Percentiles rank a stretch among this genome's conserved stretches.
phyloP scores from a whole-genome alignment of 2,329 filamentous ascomycete species.

The Colletotrichum sp. region DNA sequence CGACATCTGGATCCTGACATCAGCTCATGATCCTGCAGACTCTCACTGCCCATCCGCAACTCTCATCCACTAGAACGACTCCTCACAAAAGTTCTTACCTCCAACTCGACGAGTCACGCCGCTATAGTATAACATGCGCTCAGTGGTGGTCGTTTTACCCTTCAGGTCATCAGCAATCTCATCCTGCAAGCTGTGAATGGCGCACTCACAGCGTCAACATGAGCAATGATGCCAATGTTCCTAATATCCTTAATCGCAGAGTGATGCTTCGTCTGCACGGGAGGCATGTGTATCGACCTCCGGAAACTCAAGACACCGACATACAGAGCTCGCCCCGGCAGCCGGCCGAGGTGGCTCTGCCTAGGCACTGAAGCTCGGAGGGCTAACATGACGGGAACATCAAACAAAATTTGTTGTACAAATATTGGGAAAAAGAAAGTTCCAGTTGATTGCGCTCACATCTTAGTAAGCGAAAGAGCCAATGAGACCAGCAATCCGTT shows the following conservation, averaged over 20 bases:
- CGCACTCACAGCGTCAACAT: conserved; percentile 83
- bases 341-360: not conserved
- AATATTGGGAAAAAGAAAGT: not conserved
- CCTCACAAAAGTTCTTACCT: conserved; percentile 42
- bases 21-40: not conserved
- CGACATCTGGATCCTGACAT: conserved; percentile 68
- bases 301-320: not conserved
- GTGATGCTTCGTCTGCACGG: conserved; percentile 31
- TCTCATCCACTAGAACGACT: not conserved
- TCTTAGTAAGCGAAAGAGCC: not conserved
- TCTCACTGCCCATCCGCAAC: not conserved
- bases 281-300: conserved; percentile 10
- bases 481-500: not conserved
- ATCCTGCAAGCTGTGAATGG: not conserved
- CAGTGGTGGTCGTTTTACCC: conserved; percentile 97
- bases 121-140: conserved; percentile 98
- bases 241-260: conserved; percentile 68
- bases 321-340: not conserved
- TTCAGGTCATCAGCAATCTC: conserved; percentile 30
- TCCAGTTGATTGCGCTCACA: not conserved
- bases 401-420: not conserved
- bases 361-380: conserved; percentile 1
- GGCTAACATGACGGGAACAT: conserved; percentile 7
- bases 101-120: conserved; percentile 88
- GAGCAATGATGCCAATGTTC: conserved; percentile 98